A percentile compares a stretch with the other conserved stretches of the same genome.
These are phyloP conservation scores for Aspergillus pseudotamarii DNA, from an alignment of 2,329 filamentous ascomycete genomes.

Conservation along the genomic window DNA sequence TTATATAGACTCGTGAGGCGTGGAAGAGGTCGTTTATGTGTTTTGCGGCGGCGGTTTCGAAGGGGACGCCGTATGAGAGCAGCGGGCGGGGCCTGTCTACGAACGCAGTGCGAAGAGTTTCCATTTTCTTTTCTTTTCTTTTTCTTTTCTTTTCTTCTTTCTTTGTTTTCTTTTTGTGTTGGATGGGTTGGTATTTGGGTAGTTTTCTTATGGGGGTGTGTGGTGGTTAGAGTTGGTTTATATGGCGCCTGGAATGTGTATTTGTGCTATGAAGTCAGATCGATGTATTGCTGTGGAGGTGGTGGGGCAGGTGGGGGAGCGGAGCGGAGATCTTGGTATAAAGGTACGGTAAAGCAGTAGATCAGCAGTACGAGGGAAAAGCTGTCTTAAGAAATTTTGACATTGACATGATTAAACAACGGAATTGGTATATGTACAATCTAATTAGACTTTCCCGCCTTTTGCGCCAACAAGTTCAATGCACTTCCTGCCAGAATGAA, in stretches of 20 bases:
- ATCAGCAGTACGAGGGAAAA: not conserved
- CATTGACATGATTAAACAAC: slow-evolving; percentile 15
- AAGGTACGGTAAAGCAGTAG: too few relatives aligned
- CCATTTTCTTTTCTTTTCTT: slow-evolving; percentile 22
- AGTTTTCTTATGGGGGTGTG: not conserved
- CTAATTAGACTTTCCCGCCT: slow-evolving; percentile 4
- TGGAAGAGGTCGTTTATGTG: slow-evolving; percentile 51
- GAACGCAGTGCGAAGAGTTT: slow-evolving; percentile 44
- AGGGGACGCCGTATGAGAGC: slow-evolving; percentile 53
- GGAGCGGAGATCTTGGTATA: slow-evolving; percentile 7
- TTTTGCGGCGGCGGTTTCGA: slow-evolving; percentile 47
- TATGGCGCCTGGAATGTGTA: not conserved
- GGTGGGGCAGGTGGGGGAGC: slow-evolving; percentile 13
- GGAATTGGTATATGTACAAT: slow-evolving; percentile 15
- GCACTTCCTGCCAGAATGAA: slow-evolving; percentile 95
- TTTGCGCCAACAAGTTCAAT: slow-evolving; percentile 77
- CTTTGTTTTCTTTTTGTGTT: not conserved
- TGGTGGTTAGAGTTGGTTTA: not conserved
- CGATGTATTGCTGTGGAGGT: not conserved
- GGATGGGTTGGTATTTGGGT: not conserved
- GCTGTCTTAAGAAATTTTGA: not conserved
- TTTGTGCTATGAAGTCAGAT: not conserved
- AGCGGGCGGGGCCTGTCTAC: slow-evolving; percentile 40
- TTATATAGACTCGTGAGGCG: slow-evolving; percentile 53
- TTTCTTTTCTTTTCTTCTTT: not conserved